phyloP scores from a whole-genome alignment of 108 stramenopile species.

The Skeletonema menzelii region DNA sequence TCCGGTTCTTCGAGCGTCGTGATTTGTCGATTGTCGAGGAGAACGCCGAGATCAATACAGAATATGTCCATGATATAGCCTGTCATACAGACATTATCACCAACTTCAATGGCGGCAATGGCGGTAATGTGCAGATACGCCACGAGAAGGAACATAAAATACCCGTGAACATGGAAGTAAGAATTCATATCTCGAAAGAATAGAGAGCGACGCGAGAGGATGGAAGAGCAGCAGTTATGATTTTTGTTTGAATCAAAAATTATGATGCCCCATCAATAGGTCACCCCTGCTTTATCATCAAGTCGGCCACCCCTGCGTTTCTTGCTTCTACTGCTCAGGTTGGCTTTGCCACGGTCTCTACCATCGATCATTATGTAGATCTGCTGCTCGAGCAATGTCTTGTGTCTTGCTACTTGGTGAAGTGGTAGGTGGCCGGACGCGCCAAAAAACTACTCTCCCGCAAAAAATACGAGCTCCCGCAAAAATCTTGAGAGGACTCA shows the following conservation, averaged over 20 bases:
- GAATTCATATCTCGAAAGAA: background rate
- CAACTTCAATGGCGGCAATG: conserved; percentile 3
- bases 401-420: too few species aligned
- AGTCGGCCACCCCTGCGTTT: background rate
- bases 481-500: too few species aligned
- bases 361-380: too few species aligned
- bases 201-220: background rate
- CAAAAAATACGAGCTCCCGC: background rate
- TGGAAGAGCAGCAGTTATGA: too few species aligned
- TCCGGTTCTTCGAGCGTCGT: conserved; percentile 39
- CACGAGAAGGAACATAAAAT: background rate
- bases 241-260: too few species aligned
- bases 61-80: conserved; percentile 45
- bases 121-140: background rate
- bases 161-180: background rate
- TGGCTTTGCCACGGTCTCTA: background rate
- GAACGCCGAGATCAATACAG: conserved; percentile 35
- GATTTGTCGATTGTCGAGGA: conserved; percentile 34
- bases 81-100: conserved; percentile 29
- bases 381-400: background rate
- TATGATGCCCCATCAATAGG: too few species aligned
- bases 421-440: background rate
- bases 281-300: background rate
- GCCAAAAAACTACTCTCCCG: too few species aligned
- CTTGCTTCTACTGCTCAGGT: background rate